Evolutionary conservation across 129 eudicot species (phyloP).

Genomic region (Pseudognaphalium luteoalbum): DNA sequence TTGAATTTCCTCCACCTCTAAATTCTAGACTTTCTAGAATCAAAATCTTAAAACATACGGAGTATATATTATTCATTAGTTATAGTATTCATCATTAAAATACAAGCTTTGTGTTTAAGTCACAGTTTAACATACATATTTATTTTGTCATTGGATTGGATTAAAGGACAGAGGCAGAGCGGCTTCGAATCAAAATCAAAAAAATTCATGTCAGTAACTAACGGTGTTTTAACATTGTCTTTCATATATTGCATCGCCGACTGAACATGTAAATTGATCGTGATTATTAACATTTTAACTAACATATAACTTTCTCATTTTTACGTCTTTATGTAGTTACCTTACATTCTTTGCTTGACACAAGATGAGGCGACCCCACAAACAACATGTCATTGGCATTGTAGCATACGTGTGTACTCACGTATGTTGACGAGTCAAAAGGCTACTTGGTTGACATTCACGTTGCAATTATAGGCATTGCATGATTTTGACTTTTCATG

Average conservation of each 20-base stretch:
- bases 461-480: not conserved
- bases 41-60: not conserved
- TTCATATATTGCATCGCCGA: no score
- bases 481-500: not conserved
- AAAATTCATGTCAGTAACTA: no score
- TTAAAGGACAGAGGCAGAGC: not conserved
- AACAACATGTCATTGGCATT: not conserved
- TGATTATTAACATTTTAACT: no score
- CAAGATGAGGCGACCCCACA: not conserved
- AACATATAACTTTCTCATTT: not conserved
- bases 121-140: no score
- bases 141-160: not conserved
- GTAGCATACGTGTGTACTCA: not conserved
- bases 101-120: not conserved
- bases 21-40: not conserved
- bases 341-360: not conserved
- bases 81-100: no score
- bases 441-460: not conserved
- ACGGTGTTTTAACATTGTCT: not conserved
- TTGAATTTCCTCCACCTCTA: not conserved
- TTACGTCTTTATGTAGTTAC: not conserved
- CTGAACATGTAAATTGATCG: no score
- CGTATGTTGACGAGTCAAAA: not conserved
- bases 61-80: no score
- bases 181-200: not conserved